Base-by-base conservation (phyloP, 2,329 filamentous ascomycete genomes). In the Intubia oerlemansii region DNA sequence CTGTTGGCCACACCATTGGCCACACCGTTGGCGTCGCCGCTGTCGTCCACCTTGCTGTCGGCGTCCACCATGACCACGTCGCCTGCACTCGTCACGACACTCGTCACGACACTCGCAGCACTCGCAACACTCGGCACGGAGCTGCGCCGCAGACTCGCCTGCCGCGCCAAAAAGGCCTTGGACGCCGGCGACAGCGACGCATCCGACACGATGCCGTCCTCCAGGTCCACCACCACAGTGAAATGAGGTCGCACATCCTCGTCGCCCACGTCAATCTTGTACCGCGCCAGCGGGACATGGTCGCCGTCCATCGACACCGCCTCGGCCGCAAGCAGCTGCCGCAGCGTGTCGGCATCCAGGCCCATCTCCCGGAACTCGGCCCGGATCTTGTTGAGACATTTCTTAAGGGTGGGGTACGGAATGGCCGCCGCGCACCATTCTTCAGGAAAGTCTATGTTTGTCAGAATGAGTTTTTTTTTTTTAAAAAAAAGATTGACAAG, bases 351-450 rank as follows among this genome's bases (percentile, higher is more conserved):
- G 5, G 66, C 64, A 37, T 79, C 74, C 17, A 90, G 64, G 7
- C 80, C 80, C 10, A 85, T 53, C 19, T 62, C 59, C 23, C 59
- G 53, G 29, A 91, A 59, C 53, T 91, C 79, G 29, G 56, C 53
- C 38, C 73, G 66, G 28, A 90, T 72, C 44, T 72, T 73, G 45
- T 84, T 85, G 44, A 91, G 73, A 50, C 77, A 79, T 54, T 90
- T 91, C 51, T 91, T 91, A 32, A 91, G 63, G 48, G 81, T 67
- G 25, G 73, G 65, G 47, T 91, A 91, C 3, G 77, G 79, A 36
- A 91, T 78, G 27, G 81, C 80, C 17, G 69, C 71, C 25, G 74
- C 61, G 27, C 82, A 53, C 66, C 66, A 72, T 44, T 73, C 68
- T 28, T 64, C 52, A 7, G 81, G 81, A 45, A 81, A 91, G 38